Evolutionary conservation across 352 stramenopile genomes (phyloP).

Genomic region (Phytophthora macrochlamydospora): DNA sequence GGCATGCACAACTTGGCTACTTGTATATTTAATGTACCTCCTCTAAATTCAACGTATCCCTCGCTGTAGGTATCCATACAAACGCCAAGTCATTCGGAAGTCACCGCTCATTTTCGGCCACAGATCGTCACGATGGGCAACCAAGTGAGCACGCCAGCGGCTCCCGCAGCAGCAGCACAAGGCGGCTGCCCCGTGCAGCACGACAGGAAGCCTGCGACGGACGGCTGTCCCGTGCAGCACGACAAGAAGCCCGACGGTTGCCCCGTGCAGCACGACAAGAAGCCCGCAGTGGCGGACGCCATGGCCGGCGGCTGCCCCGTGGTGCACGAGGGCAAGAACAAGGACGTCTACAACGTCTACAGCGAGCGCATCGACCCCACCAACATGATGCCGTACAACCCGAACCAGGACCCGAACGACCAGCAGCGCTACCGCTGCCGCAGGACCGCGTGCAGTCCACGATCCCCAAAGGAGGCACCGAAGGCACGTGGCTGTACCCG

Average conservation of each 20-base stretch:
- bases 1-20: no score
- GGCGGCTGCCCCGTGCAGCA: constrained; percentile 62
- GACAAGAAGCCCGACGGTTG: constrained; percentile 53
- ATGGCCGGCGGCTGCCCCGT: constrained; percentile 64
- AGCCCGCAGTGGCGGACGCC: constrained; percentile 22
- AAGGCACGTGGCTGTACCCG: constrained; percentile 98
- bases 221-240: constrained; percentile 68
- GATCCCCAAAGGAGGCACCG: constrained; percentile 96
- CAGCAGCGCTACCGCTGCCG: constrained; percentile 90
- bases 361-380: constrained; percentile 95
- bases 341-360: constrained; percentile 97
- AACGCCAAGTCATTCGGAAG: not conserved
- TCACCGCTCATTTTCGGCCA: constrained; percentile 9
- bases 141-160: constrained; percentile 52
- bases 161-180: constrained; percentile 9
- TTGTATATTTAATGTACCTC: no score
- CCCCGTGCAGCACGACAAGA: constrained; percentile 69
- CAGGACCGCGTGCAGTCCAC: constrained; percentile 94
- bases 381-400: constrained; percentile 98
- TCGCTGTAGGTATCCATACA: not conserved
- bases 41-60: no score
- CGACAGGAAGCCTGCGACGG: constrained; percentile 27
- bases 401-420: constrained; percentile 93
- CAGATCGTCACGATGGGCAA: constrained; percentile 58
- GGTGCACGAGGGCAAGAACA: constrained; percentile 37